These are phyloP conservation scores for Magnolia officinalis DNA, from an alignment of 164 flowering plant species.

Conservation along the genomic window DNA sequence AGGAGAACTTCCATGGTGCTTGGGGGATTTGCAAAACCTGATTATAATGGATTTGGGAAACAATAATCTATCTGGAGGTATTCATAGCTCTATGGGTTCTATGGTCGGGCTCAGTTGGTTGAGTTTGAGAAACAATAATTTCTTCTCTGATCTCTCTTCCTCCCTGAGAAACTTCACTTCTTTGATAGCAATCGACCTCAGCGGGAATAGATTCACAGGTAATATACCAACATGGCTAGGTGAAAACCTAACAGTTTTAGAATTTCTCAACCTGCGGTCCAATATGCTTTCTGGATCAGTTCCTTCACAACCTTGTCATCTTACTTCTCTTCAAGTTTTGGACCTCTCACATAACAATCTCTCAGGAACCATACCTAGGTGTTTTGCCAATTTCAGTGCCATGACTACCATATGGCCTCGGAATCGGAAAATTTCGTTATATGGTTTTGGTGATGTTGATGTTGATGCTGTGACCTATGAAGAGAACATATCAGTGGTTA, in stretches of 20 bases:
- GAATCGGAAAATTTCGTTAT: no score
- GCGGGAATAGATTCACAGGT: constrained; percentile 13
- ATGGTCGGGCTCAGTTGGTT: neutral
- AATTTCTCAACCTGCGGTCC: constrained; percentile 14
- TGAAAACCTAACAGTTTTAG: constrained; percentile 4
- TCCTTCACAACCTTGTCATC: constrained; percentile 5
- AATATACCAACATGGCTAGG: constrained; percentile 22
- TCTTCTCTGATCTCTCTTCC: constrained; percentile 9
- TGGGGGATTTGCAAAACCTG: neutral
- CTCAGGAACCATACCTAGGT: constrained; percentile 12
- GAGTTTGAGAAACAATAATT: constrained; percentile 10
- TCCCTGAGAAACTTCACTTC: neutral
- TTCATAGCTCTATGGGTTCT: constrained; percentile 23
- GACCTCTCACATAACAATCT: constrained; percentile 18
- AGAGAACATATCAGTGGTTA: neutral
- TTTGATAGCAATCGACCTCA: constrained; percentile 15
- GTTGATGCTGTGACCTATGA: neutral
- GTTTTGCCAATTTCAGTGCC: constrained; percentile 16
- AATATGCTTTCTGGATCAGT: constrained; percentile 11
- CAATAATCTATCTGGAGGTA: constrained; percentile 18
- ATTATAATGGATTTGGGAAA: constrained; percentile 10
- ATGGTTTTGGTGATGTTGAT: neutral
- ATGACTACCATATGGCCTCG: neutral
- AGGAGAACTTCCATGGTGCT: constrained; percentile 3
- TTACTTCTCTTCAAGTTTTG: constrained; percentile 18